Evolutionary conservation across 306 rosid genomes (phyloP).

Genomic region (Notholithocarpus densiflorus): DNA sequence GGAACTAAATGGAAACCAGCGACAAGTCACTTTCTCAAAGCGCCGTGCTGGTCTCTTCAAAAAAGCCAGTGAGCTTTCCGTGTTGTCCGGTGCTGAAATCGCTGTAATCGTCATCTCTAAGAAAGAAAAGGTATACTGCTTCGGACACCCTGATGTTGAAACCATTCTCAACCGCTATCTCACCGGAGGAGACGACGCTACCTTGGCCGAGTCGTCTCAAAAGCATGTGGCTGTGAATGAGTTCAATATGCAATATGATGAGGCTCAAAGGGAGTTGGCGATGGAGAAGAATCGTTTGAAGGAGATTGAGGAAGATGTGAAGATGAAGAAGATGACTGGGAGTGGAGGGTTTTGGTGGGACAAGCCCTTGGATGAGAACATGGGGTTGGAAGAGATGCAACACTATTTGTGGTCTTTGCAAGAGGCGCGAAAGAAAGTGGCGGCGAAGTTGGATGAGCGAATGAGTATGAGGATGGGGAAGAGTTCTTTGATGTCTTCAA

Average conservation of each 20-base stretch:
- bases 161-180: constrained; percentile 28
- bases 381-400: constrained; percentile 27
- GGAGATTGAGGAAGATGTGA: background rate
- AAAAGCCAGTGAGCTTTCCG: constrained; percentile 50
- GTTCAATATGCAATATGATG: constrained; percentile 20
- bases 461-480: background rate
- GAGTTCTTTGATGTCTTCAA: background rate
- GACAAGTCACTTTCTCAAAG: constrained; percentile 54
- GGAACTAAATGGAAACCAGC: constrained; percentile 36
- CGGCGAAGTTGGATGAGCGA: background rate
- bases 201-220: background rate
- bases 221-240: background rate
- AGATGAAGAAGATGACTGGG: background rate
- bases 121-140: constrained; percentile 35
- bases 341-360: constrained; percentile 40
- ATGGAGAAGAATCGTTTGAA: constrained; percentile 23
- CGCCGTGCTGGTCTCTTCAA: constrained; percentile 48
- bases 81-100: constrained; percentile 36
- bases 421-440: constrained; percentile 33
- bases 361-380: constrained; percentile 24
- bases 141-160: constrained; percentile 37
- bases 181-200: too few species aligned
- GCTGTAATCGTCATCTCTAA: constrained; percentile 52
- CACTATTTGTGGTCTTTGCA: constrained; percentile 20
- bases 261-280: constrained; percentile 27